Evolutionary conservation across 2,329 filamentous ascomycete species (phyloP).

Genomic region (Fusarium sp.): DNA sequence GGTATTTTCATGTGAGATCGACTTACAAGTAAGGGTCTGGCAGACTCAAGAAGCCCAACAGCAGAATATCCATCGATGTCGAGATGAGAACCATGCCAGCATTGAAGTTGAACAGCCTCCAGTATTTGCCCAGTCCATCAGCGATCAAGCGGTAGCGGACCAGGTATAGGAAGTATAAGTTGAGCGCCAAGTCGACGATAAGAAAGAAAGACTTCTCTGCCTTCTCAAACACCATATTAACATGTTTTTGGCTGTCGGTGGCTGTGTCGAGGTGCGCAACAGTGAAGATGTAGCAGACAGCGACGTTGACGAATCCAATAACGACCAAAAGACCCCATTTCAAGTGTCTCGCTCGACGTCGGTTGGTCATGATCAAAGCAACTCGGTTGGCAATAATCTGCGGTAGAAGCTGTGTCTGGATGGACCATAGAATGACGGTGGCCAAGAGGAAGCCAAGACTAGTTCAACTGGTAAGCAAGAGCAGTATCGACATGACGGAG

Average conservation of each 20-base stretch:
- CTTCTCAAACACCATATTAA: slow-evolving; percentile 47
- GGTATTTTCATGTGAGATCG: too few relatives aligned
- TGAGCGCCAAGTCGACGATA: slow-evolving; percentile 64
- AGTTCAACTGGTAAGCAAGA: not conserved
- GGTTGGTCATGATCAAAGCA: slow-evolving; percentile 58
- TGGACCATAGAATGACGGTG: slow-evolving; percentile 31
- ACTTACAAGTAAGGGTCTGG: slow-evolving; percentile 35
- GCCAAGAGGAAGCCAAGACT: slow-evolving; percentile 30
- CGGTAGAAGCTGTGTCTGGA: slow-evolving; percentile 59
- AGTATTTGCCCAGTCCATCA: slow-evolving; percentile 65
- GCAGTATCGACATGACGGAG: rapidly evolving
- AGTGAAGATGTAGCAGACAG: slow-evolving; percentile 60
- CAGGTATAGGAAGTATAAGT: slow-evolving; percentile 64
- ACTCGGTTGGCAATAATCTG: slow-evolving; percentile 64
- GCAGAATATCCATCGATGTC: slow-evolving; percentile 61
- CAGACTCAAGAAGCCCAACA: slow-evolving; percentile 47
- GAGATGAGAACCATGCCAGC: slow-evolving; percentile 64
- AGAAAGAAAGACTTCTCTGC: slow-evolving; percentile 64
- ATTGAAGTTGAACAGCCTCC: slow-evolving; percentile 65
- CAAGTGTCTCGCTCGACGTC: slow-evolving; percentile 52
- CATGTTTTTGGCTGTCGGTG: slow-evolving; percentile 14
- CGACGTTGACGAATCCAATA: slow-evolving; percentile 57
- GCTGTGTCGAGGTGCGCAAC: slow-evolving; percentile 51
- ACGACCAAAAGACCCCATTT: slow-evolving; percentile 56
- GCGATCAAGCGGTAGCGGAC: slow-evolving; percentile 64